Base-by-base conservation (phyloP, 2,329 filamentous ascomycete species). In the Penicillium decumbens region DNA sequence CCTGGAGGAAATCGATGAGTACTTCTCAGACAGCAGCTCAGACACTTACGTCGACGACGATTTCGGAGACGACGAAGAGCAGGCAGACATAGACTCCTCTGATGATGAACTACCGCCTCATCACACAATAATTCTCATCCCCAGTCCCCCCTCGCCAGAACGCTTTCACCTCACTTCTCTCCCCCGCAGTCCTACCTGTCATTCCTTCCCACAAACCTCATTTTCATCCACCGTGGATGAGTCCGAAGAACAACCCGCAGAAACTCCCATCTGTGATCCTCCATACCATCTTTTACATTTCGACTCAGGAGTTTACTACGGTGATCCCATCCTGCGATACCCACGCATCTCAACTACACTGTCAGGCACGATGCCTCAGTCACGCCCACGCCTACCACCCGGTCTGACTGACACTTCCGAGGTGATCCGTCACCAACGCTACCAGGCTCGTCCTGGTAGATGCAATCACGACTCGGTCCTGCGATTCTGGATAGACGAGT, bases 381-480 rank as follows among this genome's bases (percentile, higher is more conserved):
- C 15, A 18, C 15, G 15, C 15, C 32, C 15, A 10, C 33, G 8
- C 15, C 3, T 20, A 3, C 9, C 15, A 20, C 33, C 33, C 4
- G 33, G 18, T 9, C 9, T 37, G 15, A 20, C 9, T 23, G 33
- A 37, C 9, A 20, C 15, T 10, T 18, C 33, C 18, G 33, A 23
- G 33, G 18, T 6, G 18, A 20, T 23, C 33, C 33, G 33, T 8
- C 33, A 37, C 20, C 3, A 18, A 6, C 33, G 33, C 9, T 37
- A 37, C 33, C 33, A 20, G 8, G 15, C 33, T 37, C 15, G 33
- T 12, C 33, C 33, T 20, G 33, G 33, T 4, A 37, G 12, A 10
- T 37, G 33, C 10, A 3, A 10, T 20, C 70, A 82, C 40, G 82
- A 77, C 47, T 84, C 89, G 78, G 80, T 81, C 8, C 81, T 85